Percentiles rank a stretch among this genome's conserved stretches.
Evolutionary conservation across 208 protist genomes (phyloP).

Genomic region (Entamoeba moshkovskii): DNA sequence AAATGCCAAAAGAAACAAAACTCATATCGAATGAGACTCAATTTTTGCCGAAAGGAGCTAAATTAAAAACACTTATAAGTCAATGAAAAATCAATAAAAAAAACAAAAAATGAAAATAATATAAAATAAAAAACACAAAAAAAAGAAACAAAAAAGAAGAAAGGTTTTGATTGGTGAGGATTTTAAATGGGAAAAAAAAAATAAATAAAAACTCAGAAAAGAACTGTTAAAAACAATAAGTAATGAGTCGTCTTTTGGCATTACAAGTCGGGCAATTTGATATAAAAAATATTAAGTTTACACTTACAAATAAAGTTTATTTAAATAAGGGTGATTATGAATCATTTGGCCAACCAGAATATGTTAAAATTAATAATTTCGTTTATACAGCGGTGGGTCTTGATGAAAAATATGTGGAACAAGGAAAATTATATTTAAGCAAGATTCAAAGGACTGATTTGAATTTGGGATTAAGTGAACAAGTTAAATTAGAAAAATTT

Average conservation of each 20-base stretch:
- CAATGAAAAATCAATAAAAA: no score
- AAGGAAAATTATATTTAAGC: neutral
- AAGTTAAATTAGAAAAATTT: neutral
- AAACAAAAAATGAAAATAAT: no score
- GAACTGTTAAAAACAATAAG: no score
- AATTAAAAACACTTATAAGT: no score
- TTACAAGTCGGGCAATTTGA: neutral
- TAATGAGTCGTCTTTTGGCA: neutral
- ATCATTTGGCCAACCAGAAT: neutral
- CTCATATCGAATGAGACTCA: no score
- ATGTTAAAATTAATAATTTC: neutral
- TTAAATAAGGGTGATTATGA: neutral
- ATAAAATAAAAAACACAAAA: no score
- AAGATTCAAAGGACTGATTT: neutral
- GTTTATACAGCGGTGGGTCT: neutral
- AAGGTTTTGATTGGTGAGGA: no score
- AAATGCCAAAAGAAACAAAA: no score
- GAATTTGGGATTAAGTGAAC: neutral
- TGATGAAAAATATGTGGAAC: neutral
- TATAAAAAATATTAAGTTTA: neutral
- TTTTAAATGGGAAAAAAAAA: no score
- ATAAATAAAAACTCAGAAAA: no score
- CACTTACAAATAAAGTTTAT: neutral
- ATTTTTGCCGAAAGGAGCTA: no score
- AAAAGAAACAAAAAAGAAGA: no score